Evolutionary conservation across 2,329 filamentous ascomycete species (phyloP), one percentile per base, ranked within the genome.

Genomic region (Diaporthe aspalathi): DNA sequence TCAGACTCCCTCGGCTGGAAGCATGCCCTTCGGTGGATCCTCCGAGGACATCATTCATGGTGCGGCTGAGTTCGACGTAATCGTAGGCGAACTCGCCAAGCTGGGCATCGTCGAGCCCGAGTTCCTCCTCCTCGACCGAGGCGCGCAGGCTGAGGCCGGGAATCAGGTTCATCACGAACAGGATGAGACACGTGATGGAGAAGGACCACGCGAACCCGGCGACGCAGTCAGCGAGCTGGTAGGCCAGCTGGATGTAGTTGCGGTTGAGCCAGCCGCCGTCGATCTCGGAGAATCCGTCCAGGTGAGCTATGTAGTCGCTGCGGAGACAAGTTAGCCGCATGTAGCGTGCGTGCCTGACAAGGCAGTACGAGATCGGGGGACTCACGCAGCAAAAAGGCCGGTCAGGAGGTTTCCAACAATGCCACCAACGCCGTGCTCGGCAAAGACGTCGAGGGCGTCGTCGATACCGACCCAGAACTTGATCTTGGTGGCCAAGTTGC

Each of bases 381-480:
- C 86, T 79, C 81, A 89, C 87, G 92, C 90, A 76, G 89, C 93
- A 79, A 95, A 94, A 74, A 95, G 83, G 74, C 91, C 93, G 70
- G 94, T 95, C 82, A 93, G 86, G 72, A 94, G 82, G 77, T 97
- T 93, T 65, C 94, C 94, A 71, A 92, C 87, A 75, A 96, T 93
- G 75, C 94, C 94, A 62, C 94, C 94, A 74, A 97, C 84, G 78
- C 89, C 94, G 88, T 97, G 94, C 82, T 96, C 93, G 75, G 94
- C 94, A 82, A 97, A 96, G 77, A 97, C 91, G 84, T 97, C 94
- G 82, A 97, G 93, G 7, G 93, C 92, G 79, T 97, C 94, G 77
- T 97, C 94, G 70, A 97, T 91, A 74, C 90, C 90, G 78, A 97
- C 86, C 62, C 87, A 68, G 77, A 89, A 91, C 90, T 87, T 91